These are phyloP conservation scores for Salmacisia buchloeana DNA, from an alignment of 1,284 basidiomycete genomes.

Conservation along the genomic window DNA sequence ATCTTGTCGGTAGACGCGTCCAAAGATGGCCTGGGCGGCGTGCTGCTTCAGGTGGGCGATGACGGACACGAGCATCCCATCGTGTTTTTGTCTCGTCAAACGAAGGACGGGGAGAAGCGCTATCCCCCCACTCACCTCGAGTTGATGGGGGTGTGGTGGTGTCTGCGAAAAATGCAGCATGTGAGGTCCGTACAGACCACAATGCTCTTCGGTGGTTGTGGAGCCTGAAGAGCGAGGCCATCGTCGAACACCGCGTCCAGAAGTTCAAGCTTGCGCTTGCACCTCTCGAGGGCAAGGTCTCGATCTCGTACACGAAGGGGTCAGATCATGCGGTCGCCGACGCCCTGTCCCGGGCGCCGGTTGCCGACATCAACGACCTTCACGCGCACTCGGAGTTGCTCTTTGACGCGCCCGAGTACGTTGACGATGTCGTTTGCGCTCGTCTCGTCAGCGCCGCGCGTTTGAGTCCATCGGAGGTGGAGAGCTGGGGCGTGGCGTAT, in stretches of 20 bases:
- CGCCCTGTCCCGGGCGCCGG: neutral
- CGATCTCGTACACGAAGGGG: neutral
- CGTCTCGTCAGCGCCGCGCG: neutral
- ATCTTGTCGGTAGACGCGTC: conserved; percentile 48
- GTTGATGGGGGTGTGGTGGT: conserved; percentile 9
- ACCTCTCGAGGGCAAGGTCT: neutral
- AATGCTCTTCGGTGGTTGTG: neutral
- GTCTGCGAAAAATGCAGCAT: neutral
- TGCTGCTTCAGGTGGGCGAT: conserved; percentile 28
- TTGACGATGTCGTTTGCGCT: neutral
- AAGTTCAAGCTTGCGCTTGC: neutral
- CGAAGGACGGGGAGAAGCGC: conserved; percentile 10
- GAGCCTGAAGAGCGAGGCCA: neutral
- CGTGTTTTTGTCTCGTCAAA: conserved; percentile 17
- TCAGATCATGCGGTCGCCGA: neutral
- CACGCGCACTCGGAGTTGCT: neutral
- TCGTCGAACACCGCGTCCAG: neutral
- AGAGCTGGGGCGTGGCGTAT: neutral
- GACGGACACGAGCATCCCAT: neutral
- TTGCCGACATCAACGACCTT: neutral
- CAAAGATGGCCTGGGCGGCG: conserved; percentile 34
- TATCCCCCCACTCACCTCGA: conserved; percentile 17
- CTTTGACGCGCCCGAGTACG: neutral
- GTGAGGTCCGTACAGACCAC: neutral
- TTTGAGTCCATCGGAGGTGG: neutral